Base-by-base conservation (phyloP, 345 rosid species). In the Eucalyptus melliodora region DNA sequence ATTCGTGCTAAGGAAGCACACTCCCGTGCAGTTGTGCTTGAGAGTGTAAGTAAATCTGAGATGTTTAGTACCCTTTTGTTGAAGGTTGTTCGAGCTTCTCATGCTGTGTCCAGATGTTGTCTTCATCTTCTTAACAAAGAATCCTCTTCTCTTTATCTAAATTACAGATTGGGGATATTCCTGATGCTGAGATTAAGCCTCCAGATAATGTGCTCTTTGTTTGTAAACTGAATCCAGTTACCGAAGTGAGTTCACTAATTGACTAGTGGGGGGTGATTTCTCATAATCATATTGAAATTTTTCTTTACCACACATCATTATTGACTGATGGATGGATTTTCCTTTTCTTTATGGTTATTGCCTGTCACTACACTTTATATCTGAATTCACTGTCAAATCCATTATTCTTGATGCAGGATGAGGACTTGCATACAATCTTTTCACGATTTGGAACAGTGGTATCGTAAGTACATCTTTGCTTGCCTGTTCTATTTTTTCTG, bases 11-110 rank as follows among this genome's bases (percentile, higher is more conserved):
- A 98, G 92, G 97, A 94, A 86, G 99, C 99, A 86, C 97, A 93
- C 91, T 96, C 99, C 56, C 94, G 98, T 91, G 99, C 99, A 88
- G 99, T 97, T 94, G 99, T 97, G 55, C 99, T 98, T 88, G 99
- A 98, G 95, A 95, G 92, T 91, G 98, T 97, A 96, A 93, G 99
- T 40, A 87, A 56, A 86, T 88, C 30, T 9, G 50, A 67, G 16
- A 89, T 51, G 26, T 34, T 37, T 67, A 24, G 62, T 56, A 24
- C 30, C 30, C 62, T 24, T 24, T 56, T 56, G 62, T 56, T 56
- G 62, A 56, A 24, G 30, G 62, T 56, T 56, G 7, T 56, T 56
- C 0, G 13, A 56, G 30, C 62, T 51, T 60, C 34, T 81, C 86
- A 49, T 65, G 49, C 30, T 17, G 16, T 86, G 16, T 89, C 67